These are phyloP conservation scores for Penicillium vulpinum DNA, from an alignment of 2,329 filamentous ascomycete genomes.

Conservation along the genomic window DNA sequence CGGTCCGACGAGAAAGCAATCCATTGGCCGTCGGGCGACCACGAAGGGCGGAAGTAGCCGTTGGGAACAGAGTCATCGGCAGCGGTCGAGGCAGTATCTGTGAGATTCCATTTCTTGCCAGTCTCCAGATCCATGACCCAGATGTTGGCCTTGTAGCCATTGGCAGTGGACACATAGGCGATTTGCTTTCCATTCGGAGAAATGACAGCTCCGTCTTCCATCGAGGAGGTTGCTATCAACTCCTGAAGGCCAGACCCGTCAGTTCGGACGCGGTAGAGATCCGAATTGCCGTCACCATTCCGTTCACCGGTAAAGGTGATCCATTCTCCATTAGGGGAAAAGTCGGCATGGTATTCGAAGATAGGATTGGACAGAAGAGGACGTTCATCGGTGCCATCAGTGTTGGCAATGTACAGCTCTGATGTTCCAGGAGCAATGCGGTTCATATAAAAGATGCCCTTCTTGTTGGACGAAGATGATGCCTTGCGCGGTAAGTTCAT, in stretches of 20 bases:
- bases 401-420: constrained; percentile 37
- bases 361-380: constrained; percentile 32
- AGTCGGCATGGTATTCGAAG: constrained; percentile 45
- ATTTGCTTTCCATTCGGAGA: constrained; percentile 42
- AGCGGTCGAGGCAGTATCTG: constrained; percentile 27
- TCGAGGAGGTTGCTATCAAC: constrained; percentile 35
- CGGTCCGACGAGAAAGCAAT: constrained; percentile 46
- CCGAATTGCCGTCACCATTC: constrained; percentile 43
- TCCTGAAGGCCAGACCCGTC: constrained; percentile 40
- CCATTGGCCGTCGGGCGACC: constrained; percentile 47
- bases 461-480: background rate
- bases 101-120: constrained; percentile 37
- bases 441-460: constrained; percentile 30
- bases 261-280: constrained; percentile 41
- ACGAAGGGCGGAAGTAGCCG: constrained; percentile 43
- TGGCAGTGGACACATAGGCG: constrained; percentile 45
- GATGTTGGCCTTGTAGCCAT: constrained; percentile 41
- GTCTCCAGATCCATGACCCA: constrained; percentile 43
- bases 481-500: background rate
- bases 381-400: constrained; percentile 42
- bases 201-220: constrained; percentile 41
- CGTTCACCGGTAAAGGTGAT: constrained; percentile 46
- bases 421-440: constrained; percentile 35
- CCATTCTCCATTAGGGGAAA: constrained; percentile 43
- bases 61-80: constrained; percentile 23